Base-by-base conservation (phyloP, 257 asterid species). In the Lithospermum erythrorhizon region DNA sequence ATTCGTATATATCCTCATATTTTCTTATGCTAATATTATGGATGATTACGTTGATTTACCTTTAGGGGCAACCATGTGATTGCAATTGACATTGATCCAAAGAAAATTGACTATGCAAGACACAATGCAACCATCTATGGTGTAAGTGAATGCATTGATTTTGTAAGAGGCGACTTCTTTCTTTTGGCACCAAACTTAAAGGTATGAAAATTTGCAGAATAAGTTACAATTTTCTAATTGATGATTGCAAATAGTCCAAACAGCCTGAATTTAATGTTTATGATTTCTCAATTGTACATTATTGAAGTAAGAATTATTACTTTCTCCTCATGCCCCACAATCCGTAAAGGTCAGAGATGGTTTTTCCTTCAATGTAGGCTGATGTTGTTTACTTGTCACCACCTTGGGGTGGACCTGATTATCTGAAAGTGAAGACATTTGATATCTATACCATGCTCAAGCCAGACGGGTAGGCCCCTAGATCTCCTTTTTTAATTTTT, bases 391-490 rank as follows among this genome's bases (percentile, higher is more conserved):
- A 84, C 65, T 72, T 89, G 87, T 93, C 98, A 56, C 98, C 98
- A 18, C 98, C 98, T 14, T 93, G 97, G 96, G 98, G 98, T 37
- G 98, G 98, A 67, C 98, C 97, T 49, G 86, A 77, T 71, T 93
- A 93, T 72, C 57, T 81, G 62, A 89, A 82, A 79, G 90, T 77
- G 55, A 65, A 78, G 72, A 82, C 63, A 66, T 89, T 84, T 55
- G 95, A 89, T 69, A 78, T 93, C 65, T 72, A 72, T 68, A 73
- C 76, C 51, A 93, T 93, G 98, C 95, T 89, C 60, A 81, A 71
- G 83, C 97, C 98, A 19, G 83, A 84, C n/a, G 98, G 98, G 98
- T 91, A 81, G 57, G 62, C 49, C 61, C 72, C 57, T 25, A 20
- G 61, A 62, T 65, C 53, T 14, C 25, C 57, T 25, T 56, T 65